Conservation (phyloP, 768 basidiomycete genomes). For the Termitomyces sp. region DNA sequence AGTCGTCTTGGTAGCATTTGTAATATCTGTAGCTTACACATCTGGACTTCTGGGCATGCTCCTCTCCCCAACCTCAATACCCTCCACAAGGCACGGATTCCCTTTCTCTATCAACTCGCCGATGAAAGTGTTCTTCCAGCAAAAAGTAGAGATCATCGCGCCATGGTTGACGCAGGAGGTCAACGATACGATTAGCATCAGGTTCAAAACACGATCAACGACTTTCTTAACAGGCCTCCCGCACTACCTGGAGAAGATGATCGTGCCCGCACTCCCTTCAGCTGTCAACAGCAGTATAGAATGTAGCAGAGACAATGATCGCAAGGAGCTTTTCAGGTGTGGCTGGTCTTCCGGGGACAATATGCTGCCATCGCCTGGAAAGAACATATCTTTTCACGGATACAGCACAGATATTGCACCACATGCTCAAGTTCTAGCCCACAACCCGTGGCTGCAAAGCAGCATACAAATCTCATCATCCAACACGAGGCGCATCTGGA, state of each 20-base stretch:
- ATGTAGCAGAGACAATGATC: slow-evolving; percentile 18
- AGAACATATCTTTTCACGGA: neutral
- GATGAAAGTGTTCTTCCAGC: slow-evolving; percentile 71
- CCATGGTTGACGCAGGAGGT: slow-evolving; percentile 20
- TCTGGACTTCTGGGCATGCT: slow-evolving; percentile 12
- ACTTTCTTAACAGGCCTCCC: slow-evolving; percentile 47
- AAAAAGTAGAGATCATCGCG: slow-evolving; percentile 42
- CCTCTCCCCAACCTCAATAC: slow-evolving; percentile 4
- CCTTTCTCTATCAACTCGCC: slow-evolving; percentile 65
- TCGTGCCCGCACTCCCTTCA: slow-evolving; percentile 31
- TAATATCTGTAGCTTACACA: slow-evolving; percentile 44
- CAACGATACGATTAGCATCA: neutral
- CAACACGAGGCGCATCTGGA: slow-evolving; percentile 34
- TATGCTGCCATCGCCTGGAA: slow-evolving; percentile 25
- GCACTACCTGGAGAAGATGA: slow-evolving; percentile 42
- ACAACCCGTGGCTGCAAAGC: slow-evolving; percentile 20
- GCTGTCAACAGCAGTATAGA: slow-evolving; percentile 16
- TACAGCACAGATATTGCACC: neutral
- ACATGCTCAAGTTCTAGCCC: slow-evolving; percentile 3
- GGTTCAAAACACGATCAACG: slow-evolving; percentile 26
- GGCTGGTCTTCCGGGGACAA: slow-evolving; percentile 24
- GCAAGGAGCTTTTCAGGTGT: slow-evolving; percentile 24
- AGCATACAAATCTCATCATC: slow-evolving; percentile 13
- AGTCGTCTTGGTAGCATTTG: slow-evolving; percentile 28
- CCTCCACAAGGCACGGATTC: slow-evolving; percentile 35